These are phyloP conservation scores for Babesia sp. DNA, from an alignment of 169 alveolate species.

Conservation along the genomic window DNA sequence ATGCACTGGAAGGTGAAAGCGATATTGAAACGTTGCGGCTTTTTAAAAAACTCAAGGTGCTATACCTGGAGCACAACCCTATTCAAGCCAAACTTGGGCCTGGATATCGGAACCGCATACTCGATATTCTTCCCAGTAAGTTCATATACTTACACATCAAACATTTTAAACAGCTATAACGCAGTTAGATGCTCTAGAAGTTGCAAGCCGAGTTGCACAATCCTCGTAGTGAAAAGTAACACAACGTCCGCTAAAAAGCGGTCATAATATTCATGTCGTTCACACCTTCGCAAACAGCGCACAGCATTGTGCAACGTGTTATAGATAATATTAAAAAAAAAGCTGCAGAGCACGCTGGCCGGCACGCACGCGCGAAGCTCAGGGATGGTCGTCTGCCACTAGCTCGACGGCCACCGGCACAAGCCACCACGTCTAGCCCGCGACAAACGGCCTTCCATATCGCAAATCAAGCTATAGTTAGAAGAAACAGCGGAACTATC, in stretches of 20 bases:
- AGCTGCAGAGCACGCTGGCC: conserved; percentile 26
- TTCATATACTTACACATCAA: neutral
- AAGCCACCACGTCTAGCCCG: neutral
- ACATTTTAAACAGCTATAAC: conserved; percentile 16
- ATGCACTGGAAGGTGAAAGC: conserved; percentile 59
- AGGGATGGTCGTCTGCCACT: neutral
- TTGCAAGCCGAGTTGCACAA: conserved; percentile 18
- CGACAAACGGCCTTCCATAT: neutral
- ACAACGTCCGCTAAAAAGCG: neutral
- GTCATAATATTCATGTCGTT: conserved; percentile 5
- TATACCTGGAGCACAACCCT: conserved; percentile 81
- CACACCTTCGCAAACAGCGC: conserved; percentile 21
- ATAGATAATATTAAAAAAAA: conserved; percentile 19
- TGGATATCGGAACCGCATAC: conserved; percentile 71
- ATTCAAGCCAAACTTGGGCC: conserved; percentile 80
- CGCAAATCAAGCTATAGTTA: neutral
- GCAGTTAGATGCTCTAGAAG: conserved; percentile 62
- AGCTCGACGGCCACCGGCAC: neutral
- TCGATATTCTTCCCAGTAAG: conserved; percentile 75
- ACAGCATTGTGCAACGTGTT: conserved; percentile 21
- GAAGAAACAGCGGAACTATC: neutral
- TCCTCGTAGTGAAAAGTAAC: neutral
- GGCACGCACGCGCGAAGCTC: conserved; percentile 23
- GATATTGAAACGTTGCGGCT: conserved; percentile 61
- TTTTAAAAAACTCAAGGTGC: conserved; percentile 69